Evolutionary conservation across 2,329 filamentous ascomycete genomes (phyloP).

Genomic region (Fusarium buharicum): DNA sequence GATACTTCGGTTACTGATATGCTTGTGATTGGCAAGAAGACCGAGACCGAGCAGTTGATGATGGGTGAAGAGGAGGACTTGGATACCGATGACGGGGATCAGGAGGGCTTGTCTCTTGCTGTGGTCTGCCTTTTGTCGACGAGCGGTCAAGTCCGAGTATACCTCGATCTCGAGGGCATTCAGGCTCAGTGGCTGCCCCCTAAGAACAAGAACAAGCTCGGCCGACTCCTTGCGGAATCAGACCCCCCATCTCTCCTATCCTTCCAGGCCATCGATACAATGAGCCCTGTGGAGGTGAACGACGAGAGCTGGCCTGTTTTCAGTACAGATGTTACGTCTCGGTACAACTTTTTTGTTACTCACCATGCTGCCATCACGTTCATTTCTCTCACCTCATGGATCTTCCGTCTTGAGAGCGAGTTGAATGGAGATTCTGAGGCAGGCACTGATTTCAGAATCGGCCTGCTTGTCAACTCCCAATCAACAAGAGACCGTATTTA

Average conservation of each 20-base stretch:
- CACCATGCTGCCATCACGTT: conserved; percentile 69
- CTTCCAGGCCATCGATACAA: conserved; percentile 71
- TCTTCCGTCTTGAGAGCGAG: conserved; percentile 71
- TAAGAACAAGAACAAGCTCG: conserved; percentile 60
- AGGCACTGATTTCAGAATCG: conserved; percentile 70
- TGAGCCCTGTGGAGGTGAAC: conserved; percentile 64
- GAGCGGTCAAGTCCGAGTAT: conserved; percentile 70
- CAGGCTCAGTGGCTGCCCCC: conserved; percentile 74
- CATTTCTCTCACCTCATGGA: conserved; percentile 70
- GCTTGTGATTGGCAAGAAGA: conserved; percentile 69
- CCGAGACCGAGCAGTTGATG: conserved; percentile 69
- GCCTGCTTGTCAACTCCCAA: conserved; percentile 68
- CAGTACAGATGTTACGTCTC: conserved; percentile 68
- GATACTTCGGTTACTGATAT: conserved; percentile 70
- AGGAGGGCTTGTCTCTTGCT: conserved; percentile 68
- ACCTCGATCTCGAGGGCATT: conserved; percentile 69
- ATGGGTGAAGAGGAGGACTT: conserved; percentile 72
- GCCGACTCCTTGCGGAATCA: conserved; percentile 52
- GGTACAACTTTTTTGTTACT: conserved; percentile 72
- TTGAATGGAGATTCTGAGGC: conserved; percentile 65
- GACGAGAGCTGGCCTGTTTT: conserved; percentile 71
- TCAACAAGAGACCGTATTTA: conserved; percentile 68
- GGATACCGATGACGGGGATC: conserved; percentile 65
- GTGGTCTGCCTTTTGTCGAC: conserved; percentile 69
- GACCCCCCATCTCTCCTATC: conserved; percentile 64